Conservation (phyloP, 176 grass and related monocot genomes). For the Carex pumila region DNA sequence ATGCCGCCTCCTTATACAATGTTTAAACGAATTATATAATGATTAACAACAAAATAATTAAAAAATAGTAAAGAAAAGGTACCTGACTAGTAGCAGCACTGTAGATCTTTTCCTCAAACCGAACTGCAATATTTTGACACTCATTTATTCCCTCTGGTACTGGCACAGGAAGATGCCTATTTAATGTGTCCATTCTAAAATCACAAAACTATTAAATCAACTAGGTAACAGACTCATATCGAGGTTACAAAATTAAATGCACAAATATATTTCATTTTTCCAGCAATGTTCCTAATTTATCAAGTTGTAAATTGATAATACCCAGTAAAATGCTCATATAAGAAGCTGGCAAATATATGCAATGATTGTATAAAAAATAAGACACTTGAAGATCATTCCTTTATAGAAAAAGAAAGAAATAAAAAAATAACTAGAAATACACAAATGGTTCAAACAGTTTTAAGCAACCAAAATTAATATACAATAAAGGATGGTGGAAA, state of each 20-base stretch:
- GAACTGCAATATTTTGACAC: conserved; percentile 61
- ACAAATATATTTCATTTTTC: no score
- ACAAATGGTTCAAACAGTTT: no score
- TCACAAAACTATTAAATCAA: conserved; percentile 7
- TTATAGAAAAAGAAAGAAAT: no score
- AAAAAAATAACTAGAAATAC: no score
- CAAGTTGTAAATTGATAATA: no score
- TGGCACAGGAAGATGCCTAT: conserved; percentile 59
- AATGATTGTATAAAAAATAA: no score
- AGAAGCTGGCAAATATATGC: no score
- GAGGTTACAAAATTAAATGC: neutral
- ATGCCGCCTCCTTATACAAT: neutral
- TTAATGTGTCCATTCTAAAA: conserved; percentile 75
- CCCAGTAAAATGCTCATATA: no score
- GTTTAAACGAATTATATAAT: neutral
- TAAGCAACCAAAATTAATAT: no score
- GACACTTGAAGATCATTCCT: no score
- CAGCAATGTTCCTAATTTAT: no score
- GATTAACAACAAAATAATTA: neutral
- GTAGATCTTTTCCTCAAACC: conserved; percentile 80
- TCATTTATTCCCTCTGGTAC: conserved; percentile 58
- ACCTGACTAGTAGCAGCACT: conserved; percentile 55
- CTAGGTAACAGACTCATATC: neutral
- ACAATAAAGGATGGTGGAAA: no score
- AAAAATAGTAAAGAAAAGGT: neutral